A percentile compares a stretch with the other conserved stretches of the same genome.
Conservation (phyloP, 2,329 filamentous ascomycete species). For the Aspergillus phoenicis region DNA sequence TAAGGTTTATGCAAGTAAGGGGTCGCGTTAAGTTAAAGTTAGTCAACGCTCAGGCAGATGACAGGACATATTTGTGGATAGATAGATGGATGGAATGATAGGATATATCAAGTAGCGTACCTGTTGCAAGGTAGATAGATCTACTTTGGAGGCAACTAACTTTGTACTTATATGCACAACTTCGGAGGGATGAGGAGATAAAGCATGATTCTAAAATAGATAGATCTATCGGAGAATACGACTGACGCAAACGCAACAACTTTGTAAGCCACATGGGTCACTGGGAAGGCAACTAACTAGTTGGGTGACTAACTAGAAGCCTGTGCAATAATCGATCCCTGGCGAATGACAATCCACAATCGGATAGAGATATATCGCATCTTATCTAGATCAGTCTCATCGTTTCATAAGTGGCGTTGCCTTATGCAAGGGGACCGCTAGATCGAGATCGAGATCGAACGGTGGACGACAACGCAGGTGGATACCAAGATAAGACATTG, state of each 20-base stretch:
- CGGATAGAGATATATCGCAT: not conserved
- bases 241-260: too few relatives aligned
- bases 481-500: not conserved
- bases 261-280: not conserved
- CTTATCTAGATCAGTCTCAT: not conserved
- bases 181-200: too few relatives aligned
- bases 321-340: not conserved
- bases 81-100: not conserved
- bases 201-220: too few relatives aligned
- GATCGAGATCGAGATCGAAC: not conserved
- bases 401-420: not conserved
- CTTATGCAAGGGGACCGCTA: not conserved
- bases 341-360: not conserved
- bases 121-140: too few relatives aligned
- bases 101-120: not conserved
- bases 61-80: too few relatives aligned
- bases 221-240: too few relatives aligned
- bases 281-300: not conserved
- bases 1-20: too few relatives aligned
- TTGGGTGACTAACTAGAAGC: not conserved
- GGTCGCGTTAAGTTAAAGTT: too few relatives aligned
- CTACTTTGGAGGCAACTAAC: too few relatives aligned
- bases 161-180: too few relatives aligned
- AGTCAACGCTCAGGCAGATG: too few relatives aligned
- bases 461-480: not conserved